A percentile compares a stretch with the other conserved stretches of the same genome.
These are phyloP conservation scores for Pyrenopolyporus hunteri DNA, from an alignment of 495 filamentous ascomycete genomes.

Conservation along the genomic window DNA sequence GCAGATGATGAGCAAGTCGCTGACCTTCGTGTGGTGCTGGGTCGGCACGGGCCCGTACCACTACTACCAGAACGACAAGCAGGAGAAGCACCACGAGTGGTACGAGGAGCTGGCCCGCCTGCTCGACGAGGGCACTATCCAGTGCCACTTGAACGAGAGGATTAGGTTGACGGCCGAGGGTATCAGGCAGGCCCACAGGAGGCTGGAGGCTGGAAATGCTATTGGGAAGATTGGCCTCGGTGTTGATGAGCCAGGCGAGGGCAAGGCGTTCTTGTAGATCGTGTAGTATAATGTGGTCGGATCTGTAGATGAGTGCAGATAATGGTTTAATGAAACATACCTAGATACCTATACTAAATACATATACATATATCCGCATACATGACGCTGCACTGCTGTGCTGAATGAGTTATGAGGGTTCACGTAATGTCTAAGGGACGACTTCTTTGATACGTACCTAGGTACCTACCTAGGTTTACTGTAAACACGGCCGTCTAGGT, in stretches of 20 bases:
- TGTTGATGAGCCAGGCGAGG: conserved; percentile 23
- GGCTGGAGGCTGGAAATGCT: conserved; percentile 24
- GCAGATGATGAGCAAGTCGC: conserved; percentile 37
- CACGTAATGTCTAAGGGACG: no score
- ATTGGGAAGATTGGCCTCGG: conserved; percentile 29
- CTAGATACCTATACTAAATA: no score
- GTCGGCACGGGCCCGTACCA: conserved; percentile 26
- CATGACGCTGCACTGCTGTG: no score
- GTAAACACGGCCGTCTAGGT: no score
- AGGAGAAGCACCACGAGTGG: conserved; percentile 34
- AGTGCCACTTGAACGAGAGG: conserved; percentile 25
- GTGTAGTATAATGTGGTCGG: neutral
- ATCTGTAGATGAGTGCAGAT: neutral
- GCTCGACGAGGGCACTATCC: conserved; percentile 16
- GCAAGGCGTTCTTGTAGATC: conserved; percentile 7
- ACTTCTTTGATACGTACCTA: no score
- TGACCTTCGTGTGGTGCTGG: conserved; percentile 32
- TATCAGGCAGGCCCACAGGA: conserved; percentile 29
- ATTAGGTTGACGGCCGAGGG: conserved; percentile 20
- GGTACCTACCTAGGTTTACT: no score
- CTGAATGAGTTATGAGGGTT: no score
- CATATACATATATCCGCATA: no score
- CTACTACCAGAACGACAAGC: conserved; percentile 16
- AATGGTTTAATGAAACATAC: neutral
- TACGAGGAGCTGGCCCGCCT: conserved; percentile 15